Conservation (phyloP, 2,329 filamentous ascomycete species). For the Beauveria sp. region DNA sequence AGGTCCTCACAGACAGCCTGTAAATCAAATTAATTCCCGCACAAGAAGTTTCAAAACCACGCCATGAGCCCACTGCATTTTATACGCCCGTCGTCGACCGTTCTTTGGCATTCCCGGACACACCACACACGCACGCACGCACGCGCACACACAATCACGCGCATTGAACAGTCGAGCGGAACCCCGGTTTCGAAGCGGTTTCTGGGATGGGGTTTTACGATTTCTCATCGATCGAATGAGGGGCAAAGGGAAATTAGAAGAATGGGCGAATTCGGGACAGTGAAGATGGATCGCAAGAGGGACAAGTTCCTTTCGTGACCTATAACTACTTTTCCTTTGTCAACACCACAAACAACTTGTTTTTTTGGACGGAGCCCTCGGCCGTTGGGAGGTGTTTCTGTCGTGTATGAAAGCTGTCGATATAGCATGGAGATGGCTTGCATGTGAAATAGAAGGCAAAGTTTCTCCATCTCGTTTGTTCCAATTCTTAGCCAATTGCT, state of each 20-base stretch:
- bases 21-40: conserved; percentile 47
- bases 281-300: not conserved
- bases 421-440: conserved; percentile 11
- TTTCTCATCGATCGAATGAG: not conserved
- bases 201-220: not conserved
- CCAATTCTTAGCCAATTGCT: not conserved
- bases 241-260: not conserved
- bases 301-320: not conserved
- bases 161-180: not conserved
- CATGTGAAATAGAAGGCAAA: conserved; percentile 18
- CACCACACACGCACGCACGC: not conserved
- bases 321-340: conserved; percentile 5
- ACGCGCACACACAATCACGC: not conserved
- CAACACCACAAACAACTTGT: conserved; percentile 6
- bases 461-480: conserved; percentile 11
- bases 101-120: not conserved
- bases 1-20: conserved; percentile 92
- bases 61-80: conserved; percentile 2
- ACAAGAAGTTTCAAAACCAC: not conserved
- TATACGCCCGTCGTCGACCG: not conserved
- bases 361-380: conserved; percentile 20
- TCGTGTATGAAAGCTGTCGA: conserved; percentile 13
- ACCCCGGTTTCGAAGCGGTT: not conserved
- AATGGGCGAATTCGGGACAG: not conserved
- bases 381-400: not conserved